Percentiles rank a stretch among this genome's conserved stretches.
Evolutionary conservation across 2,329 filamentous ascomycete species (phyloP).

Genomic region (Aspergillus ibericus): DNA sequence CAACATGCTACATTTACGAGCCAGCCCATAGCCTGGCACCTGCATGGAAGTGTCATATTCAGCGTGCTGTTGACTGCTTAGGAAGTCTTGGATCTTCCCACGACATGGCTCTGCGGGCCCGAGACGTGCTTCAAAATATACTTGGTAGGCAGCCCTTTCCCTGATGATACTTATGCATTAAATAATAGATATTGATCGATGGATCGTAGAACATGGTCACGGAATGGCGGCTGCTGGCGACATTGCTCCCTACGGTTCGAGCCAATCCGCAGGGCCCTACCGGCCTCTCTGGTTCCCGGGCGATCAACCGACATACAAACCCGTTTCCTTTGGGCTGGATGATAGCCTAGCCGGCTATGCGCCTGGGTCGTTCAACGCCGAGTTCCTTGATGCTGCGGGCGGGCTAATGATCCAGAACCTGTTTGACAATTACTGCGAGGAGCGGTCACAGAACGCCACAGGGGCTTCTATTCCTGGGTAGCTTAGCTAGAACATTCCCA

Average conservation of each 20-base stretch:
- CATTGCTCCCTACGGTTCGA: slow-evolving; percentile 8
- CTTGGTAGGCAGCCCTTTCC: slow-evolving; percentile 10
- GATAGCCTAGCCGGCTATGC: slow-evolving; percentile 14
- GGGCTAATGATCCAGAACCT: slow-evolving; percentile 22
- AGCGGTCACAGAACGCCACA: neutral
- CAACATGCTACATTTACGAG: slow-evolving; percentile 24
- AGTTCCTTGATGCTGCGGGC: slow-evolving; percentile 20
- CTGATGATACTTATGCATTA: too few relatives aligned
- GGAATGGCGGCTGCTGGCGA: neutral
- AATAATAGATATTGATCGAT: neutral
- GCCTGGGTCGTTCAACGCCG: slow-evolving; percentile 20
- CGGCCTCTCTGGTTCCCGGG: slow-evolving; percentile 11
- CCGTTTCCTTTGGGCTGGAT: slow-evolving; percentile 10
- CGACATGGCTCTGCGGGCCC: slow-evolving; percentile 21
- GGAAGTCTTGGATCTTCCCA: slow-evolving; percentile 21
- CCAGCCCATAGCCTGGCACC: slow-evolving; percentile 15
- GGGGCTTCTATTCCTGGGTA: neutral
- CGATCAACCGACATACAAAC: slow-evolving; percentile 13
- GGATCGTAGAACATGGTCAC: slow-evolving; percentile 5
- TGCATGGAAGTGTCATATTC: slow-evolving; percentile 16
- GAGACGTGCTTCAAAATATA: slow-evolving; percentile 19
- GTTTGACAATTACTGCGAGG: slow-evolving; percentile 14
- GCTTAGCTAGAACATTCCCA: too few relatives aligned
- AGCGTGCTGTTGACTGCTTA: slow-evolving; percentile 18
- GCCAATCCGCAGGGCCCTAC: slow-evolving; percentile 6